Evolutionary conservation across 1,284 basidiomycete species (phyloP), one percentile per base, ranked within the genome.

Genomic region (Mrakiaceae sp.): DNA sequence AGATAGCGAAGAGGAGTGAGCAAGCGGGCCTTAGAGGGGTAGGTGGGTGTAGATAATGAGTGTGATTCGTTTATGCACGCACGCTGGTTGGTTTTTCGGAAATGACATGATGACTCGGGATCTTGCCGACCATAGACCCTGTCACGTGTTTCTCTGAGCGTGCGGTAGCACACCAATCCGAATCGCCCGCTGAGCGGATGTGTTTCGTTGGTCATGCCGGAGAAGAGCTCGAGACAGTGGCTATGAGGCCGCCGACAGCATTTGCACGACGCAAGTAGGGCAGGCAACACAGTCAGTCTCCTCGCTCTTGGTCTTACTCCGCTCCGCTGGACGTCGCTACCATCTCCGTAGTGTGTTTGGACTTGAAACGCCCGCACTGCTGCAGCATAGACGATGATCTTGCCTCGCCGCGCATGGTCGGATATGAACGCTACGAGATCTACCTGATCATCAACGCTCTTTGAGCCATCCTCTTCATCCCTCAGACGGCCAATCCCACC

Each of bases 241-340:
- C 27, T 27, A 27, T 27, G 27, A 27, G 27, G 2, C 27, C 27
- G 27, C 27, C 0, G 27, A 46, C 3, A 44, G 51, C 5, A 49
- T 64, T 8, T 5, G 9, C 3, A 42, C 52, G 12, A 14, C 16
- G 7, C 39, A 16, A 16, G 9, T 64, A 51, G 57, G 60, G 57
- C 2, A 3, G 63, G 63, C 5, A 64, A 64, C 47, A 49, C 61
- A 9, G n/a, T 63, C 49, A 69, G 69, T 44, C 67, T 76, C 58
- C 49, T 75, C 39, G 67, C 70, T 0, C 70, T 75, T 16, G 67
- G 71, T 8, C 68, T 74, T 51, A 71, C 74, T 0, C 75, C 75
- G 11, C 74, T 0, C 75, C 75, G 11, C 63, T 77, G 43, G 67
- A 71, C 2, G 68, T 77, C 39, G 75, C 75, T 3, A 74, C 75